Percentiles rank a stretch among this genome's conserved stretches.
These are phyloP conservation scores for Prunus yedoensis DNA, from an alignment of 331 rosid species.

Conservation along the genomic window DNA sequence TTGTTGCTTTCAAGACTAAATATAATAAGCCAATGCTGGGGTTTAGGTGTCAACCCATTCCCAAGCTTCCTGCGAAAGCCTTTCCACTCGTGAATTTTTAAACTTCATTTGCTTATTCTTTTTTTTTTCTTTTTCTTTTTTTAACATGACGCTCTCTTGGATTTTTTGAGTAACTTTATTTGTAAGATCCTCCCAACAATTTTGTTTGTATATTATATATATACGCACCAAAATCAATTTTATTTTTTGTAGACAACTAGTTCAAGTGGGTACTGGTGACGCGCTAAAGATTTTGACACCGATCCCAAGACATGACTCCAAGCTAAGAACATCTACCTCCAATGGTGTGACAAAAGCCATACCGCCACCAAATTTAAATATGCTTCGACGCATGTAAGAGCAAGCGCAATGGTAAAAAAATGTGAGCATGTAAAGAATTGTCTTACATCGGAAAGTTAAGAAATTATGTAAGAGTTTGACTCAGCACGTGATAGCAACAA, in stretches of 20 bases:
- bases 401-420: too few species aligned
- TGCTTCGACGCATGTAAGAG: too few species aligned
- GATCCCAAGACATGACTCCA: too few species aligned
- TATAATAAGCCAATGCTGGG: slow-evolving; percentile 19
- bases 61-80: slow-evolving; percentile 31
- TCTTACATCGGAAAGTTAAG: too few species aligned
- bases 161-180: slow-evolving; percentile 5
- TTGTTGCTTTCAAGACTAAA: neutral
- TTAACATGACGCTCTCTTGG: neutral
- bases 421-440: too few species aligned
- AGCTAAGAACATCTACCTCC: too few species aligned
- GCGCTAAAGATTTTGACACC: neutral
- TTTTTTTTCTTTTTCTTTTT: too few species aligned
- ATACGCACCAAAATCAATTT: too few species aligned
- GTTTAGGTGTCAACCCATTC: slow-evolving; percentile 17
- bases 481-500: too few species aligned
- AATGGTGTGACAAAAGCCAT: too few species aligned
- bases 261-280: neutral
- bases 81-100: slow-evolving; percentile 10
- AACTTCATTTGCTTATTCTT: neutral
- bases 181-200: neutral
- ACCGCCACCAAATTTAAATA: too few species aligned
- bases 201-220: neutral
- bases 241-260: neutral
- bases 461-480: too few species aligned